A percentile compares a stretch with the other conserved stretches of the same genome.
These are phyloP conservation scores for Scortechinia acanthostroma DNA, from an alignment of 2,329 filamentous ascomycete genomes.

Conservation along the genomic window DNA sequence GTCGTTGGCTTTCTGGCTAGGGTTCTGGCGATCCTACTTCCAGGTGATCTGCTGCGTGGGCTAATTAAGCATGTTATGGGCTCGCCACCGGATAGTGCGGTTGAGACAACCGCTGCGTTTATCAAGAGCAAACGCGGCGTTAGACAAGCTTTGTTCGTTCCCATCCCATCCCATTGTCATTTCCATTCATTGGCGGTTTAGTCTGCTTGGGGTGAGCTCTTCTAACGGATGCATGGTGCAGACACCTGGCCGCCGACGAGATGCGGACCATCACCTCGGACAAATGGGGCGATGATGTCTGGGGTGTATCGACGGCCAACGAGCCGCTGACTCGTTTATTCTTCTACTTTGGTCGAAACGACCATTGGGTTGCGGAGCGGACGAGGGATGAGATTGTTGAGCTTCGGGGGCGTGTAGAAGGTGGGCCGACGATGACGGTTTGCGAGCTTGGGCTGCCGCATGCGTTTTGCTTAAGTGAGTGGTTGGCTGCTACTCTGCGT, in stretches of 20 bases:
- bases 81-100: constrained; percentile 5
- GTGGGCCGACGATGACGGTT: constrained; percentile 41
- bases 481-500: background rate
- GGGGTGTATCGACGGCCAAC: constrained; percentile 33
- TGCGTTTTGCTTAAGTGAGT: constrained; percentile 48
- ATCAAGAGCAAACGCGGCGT: constrained; percentile 37
- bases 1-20: background rate
- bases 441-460: constrained; percentile 46
- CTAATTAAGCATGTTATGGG: background rate
- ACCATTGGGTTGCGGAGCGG: constrained; percentile 54
- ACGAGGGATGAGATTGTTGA: constrained; percentile 46
- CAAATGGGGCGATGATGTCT: constrained; percentile 49
- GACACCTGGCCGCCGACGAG: constrained; percentile 48
- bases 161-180: constrained; percentile 2
- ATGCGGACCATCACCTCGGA: constrained; percentile 45
- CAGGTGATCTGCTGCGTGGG: background rate
- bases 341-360: constrained; percentile 50
- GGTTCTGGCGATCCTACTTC: background rate
- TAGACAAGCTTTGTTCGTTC: constrained; percentile 39
- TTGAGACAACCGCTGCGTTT: constrained; percentile 38
- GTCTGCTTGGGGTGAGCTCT: background rate
- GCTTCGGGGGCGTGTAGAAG: constrained; percentile 21
- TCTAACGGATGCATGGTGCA: too few relatives aligned
- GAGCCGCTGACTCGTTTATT: constrained; percentile 33
- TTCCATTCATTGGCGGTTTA: constrained; percentile 1